phyloP scores from a whole-genome alignment of 129 eudicot species.

The Helianthus tuberosus region DNA sequence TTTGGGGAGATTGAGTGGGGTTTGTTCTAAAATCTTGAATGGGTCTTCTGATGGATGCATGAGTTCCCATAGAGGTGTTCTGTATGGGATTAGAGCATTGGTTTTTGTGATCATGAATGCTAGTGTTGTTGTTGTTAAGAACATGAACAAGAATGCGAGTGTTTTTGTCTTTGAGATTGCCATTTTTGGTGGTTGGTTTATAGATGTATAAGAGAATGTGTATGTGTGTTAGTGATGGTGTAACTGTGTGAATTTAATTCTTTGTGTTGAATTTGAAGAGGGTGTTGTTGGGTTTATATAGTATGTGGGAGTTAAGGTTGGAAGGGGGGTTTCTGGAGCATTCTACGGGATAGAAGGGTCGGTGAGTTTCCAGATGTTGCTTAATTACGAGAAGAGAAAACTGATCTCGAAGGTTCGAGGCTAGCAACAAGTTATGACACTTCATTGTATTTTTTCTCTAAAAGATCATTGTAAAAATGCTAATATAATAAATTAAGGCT shows the following conservation, averaged over 20 bases:
- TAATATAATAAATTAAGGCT: no score
- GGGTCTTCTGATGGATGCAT: conserved; percentile 48
- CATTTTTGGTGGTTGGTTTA: not conserved
- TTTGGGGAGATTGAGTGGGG: conserved; percentile 36
- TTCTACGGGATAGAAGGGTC: not conserved
- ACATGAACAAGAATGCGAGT: not conserved
- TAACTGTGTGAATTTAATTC: not conserved
- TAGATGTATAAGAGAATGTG: no score
- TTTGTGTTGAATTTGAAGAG: not conserved
- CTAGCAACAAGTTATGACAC: not conserved
- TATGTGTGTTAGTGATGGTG: no score
- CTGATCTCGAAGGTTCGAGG: not conserved
- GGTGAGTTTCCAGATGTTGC: conserved; percentile 3
- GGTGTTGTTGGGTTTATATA: not conserved
- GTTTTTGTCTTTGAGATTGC: not conserved
- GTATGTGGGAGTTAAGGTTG: not conserved
- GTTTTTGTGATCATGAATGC: not conserved
- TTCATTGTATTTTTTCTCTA: no score
- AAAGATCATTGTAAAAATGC: no score
- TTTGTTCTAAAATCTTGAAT: conserved; percentile 48
- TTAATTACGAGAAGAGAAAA: not conserved
- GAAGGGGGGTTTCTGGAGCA: not conserved
- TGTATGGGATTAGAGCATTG: conserved; percentile 37
- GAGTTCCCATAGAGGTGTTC: conserved; percentile 34
- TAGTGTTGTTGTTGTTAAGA: not conserved